These are phyloP conservation scores for Geosmithia putterillii DNA, from an alignment of 2,329 filamentous ascomycete genomes.

Conservation along the genomic window DNA sequence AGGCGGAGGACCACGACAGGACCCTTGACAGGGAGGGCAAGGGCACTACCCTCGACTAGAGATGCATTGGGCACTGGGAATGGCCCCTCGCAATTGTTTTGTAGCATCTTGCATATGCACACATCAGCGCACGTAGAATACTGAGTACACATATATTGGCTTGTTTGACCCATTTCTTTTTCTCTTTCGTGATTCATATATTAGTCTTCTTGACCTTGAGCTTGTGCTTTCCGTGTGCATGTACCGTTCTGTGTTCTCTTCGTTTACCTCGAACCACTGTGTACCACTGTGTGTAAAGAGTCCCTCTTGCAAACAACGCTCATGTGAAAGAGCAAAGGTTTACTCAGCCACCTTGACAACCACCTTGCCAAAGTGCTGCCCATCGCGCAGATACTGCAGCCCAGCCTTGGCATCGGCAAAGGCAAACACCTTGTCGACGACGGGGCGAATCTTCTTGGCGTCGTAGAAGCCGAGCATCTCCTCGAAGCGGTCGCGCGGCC, in stretches of 20 bases:
- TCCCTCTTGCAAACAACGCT: no score
- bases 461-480: conserved; percentile 39
- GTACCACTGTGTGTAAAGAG: neutral
- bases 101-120: neutral
- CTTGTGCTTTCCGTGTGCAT: conserved; percentile 1
- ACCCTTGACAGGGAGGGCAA: no score
- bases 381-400: conserved; percentile 36
- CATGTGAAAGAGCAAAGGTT: no score
- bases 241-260: conserved; percentile 2
- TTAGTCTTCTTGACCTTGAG: neutral
- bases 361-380: conserved; percentile 47
- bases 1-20: neutral
- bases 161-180: neutral
- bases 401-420: conserved; percentile 35
- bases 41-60: neutral
- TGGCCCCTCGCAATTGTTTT: no score
- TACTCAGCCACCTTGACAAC: conserved; percentile 27
- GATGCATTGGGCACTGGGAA: no score
- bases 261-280: conserved; percentile 1
- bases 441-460: conserved; percentile 28
- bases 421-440: conserved; percentile 32
- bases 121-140: neutral
- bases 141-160: neutral
- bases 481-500: conserved; percentile 38
- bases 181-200: neutral